phyloP scores from a whole-genome alignment of 352 stramenopile species.

The Globisporangium irregulare region DNA sequence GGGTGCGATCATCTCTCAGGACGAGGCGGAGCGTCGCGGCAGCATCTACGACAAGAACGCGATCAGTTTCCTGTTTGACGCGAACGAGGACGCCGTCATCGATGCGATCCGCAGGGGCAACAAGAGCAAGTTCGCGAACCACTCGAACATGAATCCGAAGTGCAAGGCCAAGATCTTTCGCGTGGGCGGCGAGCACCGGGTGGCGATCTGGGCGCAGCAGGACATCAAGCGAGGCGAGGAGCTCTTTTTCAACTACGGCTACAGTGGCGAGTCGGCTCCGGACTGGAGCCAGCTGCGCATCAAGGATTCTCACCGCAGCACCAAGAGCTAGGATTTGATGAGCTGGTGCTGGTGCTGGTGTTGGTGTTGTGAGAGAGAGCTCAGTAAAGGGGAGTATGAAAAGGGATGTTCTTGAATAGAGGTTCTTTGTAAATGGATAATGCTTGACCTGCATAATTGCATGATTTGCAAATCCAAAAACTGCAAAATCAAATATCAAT shows the following conservation, averaged over 20 bases:
- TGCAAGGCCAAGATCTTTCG: conserved; percentile 76
- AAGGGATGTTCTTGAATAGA: neutral
- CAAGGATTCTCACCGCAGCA: conserved; percentile 19
- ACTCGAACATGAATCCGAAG: conserved; percentile 66
- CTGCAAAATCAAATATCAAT: too few species aligned
- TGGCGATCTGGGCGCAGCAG: conserved; percentile 90
- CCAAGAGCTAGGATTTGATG: neutral
- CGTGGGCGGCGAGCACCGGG: conserved; percentile 84
- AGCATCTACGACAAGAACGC: conserved; percentile 86
- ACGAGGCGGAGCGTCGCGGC: conserved; percentile 70
- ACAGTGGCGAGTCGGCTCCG: conserved; percentile 52
- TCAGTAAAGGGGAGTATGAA: neutral
- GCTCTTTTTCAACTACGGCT: conserved; percentile 72
- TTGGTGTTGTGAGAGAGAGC: too few species aligned
- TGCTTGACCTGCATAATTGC: neutral
- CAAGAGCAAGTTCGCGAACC: conserved; percentile 91
- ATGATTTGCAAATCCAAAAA: neutral
- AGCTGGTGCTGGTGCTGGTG: neutral
- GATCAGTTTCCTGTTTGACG: conserved; percentile 90
- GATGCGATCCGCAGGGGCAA: conserved; percentile 92
- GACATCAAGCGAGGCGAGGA: conserved; percentile 85
- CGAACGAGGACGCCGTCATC: conserved; percentile 86
- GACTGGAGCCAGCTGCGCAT: conserved; percentile 67
- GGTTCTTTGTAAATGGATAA: neutral
- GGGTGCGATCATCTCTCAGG: conserved; percentile 59